These are phyloP conservation scores for Leccinum variicolor DNA, from an alignment of 768 basidiomycete genomes.

Conservation along the genomic window DNA sequence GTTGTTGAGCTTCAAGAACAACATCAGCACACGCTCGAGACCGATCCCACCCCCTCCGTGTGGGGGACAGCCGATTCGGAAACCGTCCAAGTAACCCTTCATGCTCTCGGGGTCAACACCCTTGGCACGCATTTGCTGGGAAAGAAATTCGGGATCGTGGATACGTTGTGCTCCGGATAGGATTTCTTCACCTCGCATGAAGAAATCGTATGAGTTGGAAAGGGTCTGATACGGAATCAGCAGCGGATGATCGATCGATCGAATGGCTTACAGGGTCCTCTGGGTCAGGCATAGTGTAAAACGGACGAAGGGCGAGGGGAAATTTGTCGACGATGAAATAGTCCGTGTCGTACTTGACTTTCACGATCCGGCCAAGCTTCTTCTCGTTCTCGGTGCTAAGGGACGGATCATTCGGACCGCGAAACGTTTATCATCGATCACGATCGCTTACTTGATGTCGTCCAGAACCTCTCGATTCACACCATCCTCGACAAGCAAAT, in stretches of 20 bases:
- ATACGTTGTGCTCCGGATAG: conserved; percentile 97
- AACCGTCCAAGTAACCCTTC: conserved; percentile 91
- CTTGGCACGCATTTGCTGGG: conserved; percentile 79
- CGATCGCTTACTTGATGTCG: conserved; percentile 74
- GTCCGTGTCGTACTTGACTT: conserved; percentile 93
- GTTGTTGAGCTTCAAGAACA: conserved; percentile 96
- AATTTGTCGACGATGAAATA: conserved; percentile 99
- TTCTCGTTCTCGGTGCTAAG: conserved; percentile 93
- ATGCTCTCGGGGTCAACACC: conserved; percentile 91
- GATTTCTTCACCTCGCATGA: conserved; percentile 99
- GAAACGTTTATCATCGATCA: background rate
- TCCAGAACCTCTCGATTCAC: conserved; percentile 74
- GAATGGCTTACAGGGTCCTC: conserved; percentile 66
- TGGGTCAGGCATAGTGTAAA: conserved; percentile 99
- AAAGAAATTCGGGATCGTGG: conserved; percentile 82
- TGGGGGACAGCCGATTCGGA: conserved; percentile 91
- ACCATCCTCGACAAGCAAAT: conserved; percentile 84
- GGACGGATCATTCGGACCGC: conserved; percentile 1
- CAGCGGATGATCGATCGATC: background rate
- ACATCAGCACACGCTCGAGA: conserved; percentile 92
- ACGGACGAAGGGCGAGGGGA: conserved; percentile 91
- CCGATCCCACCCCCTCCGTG: conserved; percentile 98
- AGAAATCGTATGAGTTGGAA: conserved; percentile 99
- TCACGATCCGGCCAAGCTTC: conserved; percentile 84
- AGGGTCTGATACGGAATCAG: conserved; percentile 50